phyloP scores from a whole-genome alignment of 352 stramenopile species.

The Thraustochytrium striatum region DNA sequence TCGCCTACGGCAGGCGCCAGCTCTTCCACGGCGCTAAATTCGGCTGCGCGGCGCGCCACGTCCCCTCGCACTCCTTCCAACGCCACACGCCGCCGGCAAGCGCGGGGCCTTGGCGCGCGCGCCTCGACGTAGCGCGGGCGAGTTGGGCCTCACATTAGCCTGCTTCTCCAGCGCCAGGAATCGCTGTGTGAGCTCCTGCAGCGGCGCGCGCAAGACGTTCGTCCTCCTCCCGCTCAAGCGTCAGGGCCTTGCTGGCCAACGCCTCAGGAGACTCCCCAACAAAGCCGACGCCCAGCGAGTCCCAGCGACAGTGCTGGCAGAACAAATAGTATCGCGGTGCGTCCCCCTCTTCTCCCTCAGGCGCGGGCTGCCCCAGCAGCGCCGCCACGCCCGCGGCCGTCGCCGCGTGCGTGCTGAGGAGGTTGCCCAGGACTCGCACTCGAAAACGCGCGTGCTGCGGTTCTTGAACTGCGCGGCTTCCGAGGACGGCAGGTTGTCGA shows the following conservation, averaged over 20 bases:
- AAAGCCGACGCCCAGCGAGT: slow-evolving; percentile 65
- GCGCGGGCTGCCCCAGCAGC: neutral
- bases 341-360: slow-evolving; percentile 58
- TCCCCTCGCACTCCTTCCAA: neutral
- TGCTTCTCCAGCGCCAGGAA: slow-evolving; percentile 20
- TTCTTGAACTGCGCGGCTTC: slow-evolving; percentile 78
- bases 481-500: slow-evolving; percentile 77
- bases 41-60: neutral
- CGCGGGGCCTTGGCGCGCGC: neutral
- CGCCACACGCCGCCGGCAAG: neutral
- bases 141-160: no score
- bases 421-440: slow-evolving; percentile 65
- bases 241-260: slow-evolving; percentile 71
- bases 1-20: no score
- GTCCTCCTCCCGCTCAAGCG: slow-evolving; percentile 65
- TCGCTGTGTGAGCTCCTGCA: slow-evolving; percentile 6
- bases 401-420: slow-evolving; percentile 63
- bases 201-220: slow-evolving; percentile 56
- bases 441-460: slow-evolving; percentile 73
- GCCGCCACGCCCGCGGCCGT: no score
- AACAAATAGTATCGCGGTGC: slow-evolving; percentile 69
- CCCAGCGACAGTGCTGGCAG: slow-evolving; percentile 74
- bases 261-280: slow-evolving; percentile 71
- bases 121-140: neutral
- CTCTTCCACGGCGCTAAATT: neutral